phyloP scores from a whole-genome alignment of 768 basidiomycete genomes.

The Xerocomellus chrysenteron region DNA sequence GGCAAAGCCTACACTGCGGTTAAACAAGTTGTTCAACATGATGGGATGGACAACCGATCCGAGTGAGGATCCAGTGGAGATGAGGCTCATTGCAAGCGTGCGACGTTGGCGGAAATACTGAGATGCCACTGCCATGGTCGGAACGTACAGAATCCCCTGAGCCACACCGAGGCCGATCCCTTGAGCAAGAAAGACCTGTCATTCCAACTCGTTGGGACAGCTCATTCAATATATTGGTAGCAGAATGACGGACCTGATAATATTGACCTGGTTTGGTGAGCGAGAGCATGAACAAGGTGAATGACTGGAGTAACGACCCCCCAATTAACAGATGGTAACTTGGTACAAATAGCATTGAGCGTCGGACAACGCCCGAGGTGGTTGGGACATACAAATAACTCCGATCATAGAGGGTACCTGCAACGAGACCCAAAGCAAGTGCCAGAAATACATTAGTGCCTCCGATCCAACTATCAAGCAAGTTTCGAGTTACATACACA shows the following conservation, averaged over 20 bases:
- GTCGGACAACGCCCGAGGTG: background rate
- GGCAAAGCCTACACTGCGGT: constrained; percentile 35
- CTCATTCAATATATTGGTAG: background rate
- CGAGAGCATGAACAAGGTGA: constrained; percentile 46
- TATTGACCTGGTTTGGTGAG: constrained; percentile 40
- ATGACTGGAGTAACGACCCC: constrained; percentile 44
- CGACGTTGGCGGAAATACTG: constrained; percentile 45
- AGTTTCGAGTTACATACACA: background rate
- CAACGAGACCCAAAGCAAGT: constrained; percentile 37
- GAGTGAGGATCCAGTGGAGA: constrained; percentile 38
- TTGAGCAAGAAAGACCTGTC: constrained; percentile 48
- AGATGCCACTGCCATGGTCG: constrained; percentile 41
- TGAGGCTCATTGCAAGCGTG: constrained; percentile 45
- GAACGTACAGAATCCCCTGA: constrained; percentile 46
- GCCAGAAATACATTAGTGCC: constrained; percentile 44
- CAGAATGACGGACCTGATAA: constrained; percentile 38
- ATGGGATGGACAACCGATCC: constrained; percentile 26
- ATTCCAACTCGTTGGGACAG: background rate
- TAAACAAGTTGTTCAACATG: constrained; percentile 32
- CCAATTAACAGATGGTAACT: constrained; percentile 46
- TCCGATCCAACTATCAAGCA: constrained; percentile 41
- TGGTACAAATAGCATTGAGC: background rate
- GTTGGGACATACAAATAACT: constrained; percentile 44
- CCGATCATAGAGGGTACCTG: constrained; percentile 49
- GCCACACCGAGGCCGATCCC: constrained; percentile 48